Evolutionary conservation across 306 rosid genomes (phyloP), one percentile per base, ranked within the genome.

Genomic region (Sicyos edulis): DNA sequence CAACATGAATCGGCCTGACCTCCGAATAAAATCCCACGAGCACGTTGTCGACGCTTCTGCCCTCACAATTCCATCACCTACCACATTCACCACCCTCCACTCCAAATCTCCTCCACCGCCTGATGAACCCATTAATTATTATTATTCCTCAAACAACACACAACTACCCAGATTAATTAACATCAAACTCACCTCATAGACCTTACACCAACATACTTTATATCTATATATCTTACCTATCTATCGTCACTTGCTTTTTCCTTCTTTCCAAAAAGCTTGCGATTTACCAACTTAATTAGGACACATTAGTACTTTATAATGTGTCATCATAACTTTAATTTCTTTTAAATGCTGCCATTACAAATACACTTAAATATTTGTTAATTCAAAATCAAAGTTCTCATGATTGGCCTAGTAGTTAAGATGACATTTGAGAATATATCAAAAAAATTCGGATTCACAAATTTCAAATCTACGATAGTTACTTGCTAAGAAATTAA

Each of bases 41-140:
- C n/a, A n/a, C n/a, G n/a, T n/a, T n/a, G n/a, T n/a, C n/a, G n/a
- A 53, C 16, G 17, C 11, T 10, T 70, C 26, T 32, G 74, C 17
- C 62, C 14, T 53, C 2, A 70, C 5, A 24, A 26, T 52, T 29
- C 53, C 50, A 15, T 50, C 15, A 11, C 26, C 32, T 6, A 62
- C 74, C 34, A 29, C 50, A 9, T 15, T 22, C 22, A 70, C 24
- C 50, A 70, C 49, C n/a, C 74, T 53, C 74, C 74, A 70, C 19
- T 70, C 74, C 74, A 70, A 53, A 16, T 53, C 54, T 21, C 61
- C 74, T 15, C n/a, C n/a, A n/a, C 12, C n/a, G 0, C 42, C 42
- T 37, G 42, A 37, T 19, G 55, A 45, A 20, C 37, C 40, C 72
- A 66, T n/a, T n/a, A n/a, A n/a, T n/a, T n/a, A n/a, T n/a, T n/a